Conservation (phyloP, 2,329 filamentous ascomycete species). For the Aphanoascus verrucosus region DNA sequence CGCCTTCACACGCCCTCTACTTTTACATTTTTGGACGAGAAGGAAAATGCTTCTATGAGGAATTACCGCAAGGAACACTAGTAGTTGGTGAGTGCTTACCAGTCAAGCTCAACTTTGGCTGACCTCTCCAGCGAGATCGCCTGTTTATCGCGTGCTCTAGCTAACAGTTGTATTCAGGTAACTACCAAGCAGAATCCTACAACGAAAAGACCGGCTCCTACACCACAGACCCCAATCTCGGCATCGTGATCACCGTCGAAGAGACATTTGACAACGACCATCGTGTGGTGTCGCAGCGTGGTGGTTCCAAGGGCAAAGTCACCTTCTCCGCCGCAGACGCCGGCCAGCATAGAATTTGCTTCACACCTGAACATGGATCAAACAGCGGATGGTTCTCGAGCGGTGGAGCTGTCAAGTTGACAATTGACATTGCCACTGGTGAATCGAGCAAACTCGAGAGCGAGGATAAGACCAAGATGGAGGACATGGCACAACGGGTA, state of each 20-base stretch:
- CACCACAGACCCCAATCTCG: constrained; percentile 61
- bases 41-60: constrained; percentile 96
- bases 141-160: not conserved
- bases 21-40: constrained; percentile 83
- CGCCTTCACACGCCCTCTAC: constrained; percentile 72
- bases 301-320: constrained; percentile 66
- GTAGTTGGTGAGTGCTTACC: constrained; percentile 57
- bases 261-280: constrained; percentile 97
- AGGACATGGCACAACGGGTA: constrained; percentile 78
- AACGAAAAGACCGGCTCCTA: constrained; percentile 59
- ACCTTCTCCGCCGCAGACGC: constrained; percentile 90
- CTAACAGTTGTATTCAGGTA: constrained; percentile 41
- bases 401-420: constrained; percentile 67
- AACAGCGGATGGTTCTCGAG: constrained; percentile 61
- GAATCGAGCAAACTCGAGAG: constrained; percentile 90
- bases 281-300: constrained; percentile 81
- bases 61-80: constrained; percentile 91
- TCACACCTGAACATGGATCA: constrained; percentile 65
- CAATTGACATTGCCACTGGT: constrained; percentile 83
- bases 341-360: constrained; percentile 94
- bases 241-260: constrained; percentile 84
- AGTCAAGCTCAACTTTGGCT: not conserved
- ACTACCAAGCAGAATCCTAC: constrained; percentile 79
- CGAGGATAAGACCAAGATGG: constrained; percentile 83
- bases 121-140: not conserved